Base-by-base conservation (phyloP, 495 filamentous ascomycete genomes). In the Penicillium argentinense region DNA sequence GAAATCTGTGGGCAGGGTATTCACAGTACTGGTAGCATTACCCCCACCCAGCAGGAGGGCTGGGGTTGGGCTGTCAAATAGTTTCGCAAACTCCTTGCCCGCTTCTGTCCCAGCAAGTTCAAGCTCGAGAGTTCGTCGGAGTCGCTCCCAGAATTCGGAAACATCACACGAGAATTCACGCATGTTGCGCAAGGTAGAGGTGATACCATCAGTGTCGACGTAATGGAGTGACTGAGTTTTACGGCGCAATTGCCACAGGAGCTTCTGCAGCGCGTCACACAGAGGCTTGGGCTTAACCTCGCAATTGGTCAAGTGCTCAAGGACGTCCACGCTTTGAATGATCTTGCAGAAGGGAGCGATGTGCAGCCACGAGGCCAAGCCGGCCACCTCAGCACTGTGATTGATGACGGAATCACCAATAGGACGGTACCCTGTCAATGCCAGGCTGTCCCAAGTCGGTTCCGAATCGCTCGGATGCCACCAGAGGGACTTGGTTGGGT, bases 361-460 rank as follows among this genome's bases (percentile, higher is more conserved):
- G 40, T 84, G 76, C 42, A 85, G 59, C 75, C 80, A 82, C 3
- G 77, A 69, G 0, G 80, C 71, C 9, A 85, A 54, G 0, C 77
- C 77, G 9, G 77, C 74, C 9, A 78, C 69, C 51, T 75, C 71
- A 16, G 71, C 69, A 40, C 74, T 76, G 45, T 79, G 72, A 33
- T 76, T 69, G 42, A 75, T 63, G 28, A 69, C 62, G 3, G 70
- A 70, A 39, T 71, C 68, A 12, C 70, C 69, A 25, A 85, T 53
- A 4, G 77, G 71, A 42, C 76, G 76, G 26, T 84, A 74, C 16
- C 83, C 82, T 19, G 82, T 84, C 64, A 80, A 72, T 6, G 71
- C 67, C 78, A 77, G 72, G 53, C 89, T 63, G 79, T 98, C 56
- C 89, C 92, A 53, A 83, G 91, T 71, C 73, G 83, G 51, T 64